Conservation (phyloP, 2,329 filamentous ascomycete species). For the Akanthomyces muscarius region DNA sequence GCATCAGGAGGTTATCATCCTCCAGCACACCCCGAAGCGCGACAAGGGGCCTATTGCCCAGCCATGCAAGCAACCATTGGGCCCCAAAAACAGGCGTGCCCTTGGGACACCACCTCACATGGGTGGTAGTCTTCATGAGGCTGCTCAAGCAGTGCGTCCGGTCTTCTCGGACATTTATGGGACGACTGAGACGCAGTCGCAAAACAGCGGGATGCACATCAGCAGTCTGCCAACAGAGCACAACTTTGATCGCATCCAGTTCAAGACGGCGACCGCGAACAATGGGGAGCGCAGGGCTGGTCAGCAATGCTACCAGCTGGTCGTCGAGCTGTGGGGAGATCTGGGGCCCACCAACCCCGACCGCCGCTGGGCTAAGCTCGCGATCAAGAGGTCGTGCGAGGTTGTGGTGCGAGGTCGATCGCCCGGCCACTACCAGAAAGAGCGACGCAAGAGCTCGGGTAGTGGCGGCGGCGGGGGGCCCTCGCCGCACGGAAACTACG, state of each 20-base stretch:
- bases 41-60: slow-evolving; percentile 80
- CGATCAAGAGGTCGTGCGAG: slow-evolving; percentile 68
- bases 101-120: not conserved
- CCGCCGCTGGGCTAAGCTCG: slow-evolving; percentile 65
- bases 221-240: slow-evolving; percentile 48
- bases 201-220: slow-evolving; percentile 20
- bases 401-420: slow-evolving; percentile 86
- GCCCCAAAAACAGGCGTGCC: slow-evolving; percentile 49
- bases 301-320: slow-evolving; percentile 89
- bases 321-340: slow-evolving; percentile 77
- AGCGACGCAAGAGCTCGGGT: slow-evolving; percentile 26
- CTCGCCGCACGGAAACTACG: slow-evolving; percentile 1
- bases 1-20: slow-evolving; percentile 74
- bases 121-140: not conserved
- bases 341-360: slow-evolving; percentile 43
- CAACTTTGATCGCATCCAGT: slow-evolving; percentile 85
- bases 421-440: slow-evolving; percentile 74
- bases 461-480: not conserved
- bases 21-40: slow-evolving; percentile 87
- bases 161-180: not conserved
- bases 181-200: slow-evolving; percentile 21
- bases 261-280: slow-evolving; percentile 90
- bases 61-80: slow-evolving; percentile 64
- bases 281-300: slow-evolving; percentile 87
- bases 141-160: not conserved